Conservation (phyloP, 2,329 filamentous ascomycete genomes). For the Colletotrichum tropicale region DNA sequence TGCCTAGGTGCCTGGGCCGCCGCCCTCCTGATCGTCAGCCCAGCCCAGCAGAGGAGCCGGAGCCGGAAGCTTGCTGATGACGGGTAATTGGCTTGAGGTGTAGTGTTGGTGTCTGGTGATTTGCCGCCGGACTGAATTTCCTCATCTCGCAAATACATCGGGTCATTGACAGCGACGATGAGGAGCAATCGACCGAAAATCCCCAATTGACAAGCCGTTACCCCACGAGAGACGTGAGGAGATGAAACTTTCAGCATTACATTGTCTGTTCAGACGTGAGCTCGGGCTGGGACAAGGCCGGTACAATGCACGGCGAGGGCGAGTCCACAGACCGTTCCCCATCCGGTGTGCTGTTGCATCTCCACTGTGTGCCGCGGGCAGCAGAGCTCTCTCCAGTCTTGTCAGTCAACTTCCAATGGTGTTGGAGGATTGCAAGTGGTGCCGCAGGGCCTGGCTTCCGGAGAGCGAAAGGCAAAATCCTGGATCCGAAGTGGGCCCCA, state of each 20-base stretch:
- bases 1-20: neutral
- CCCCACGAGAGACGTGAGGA: neutral
- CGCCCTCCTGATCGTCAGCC: neutral
- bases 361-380: neutral
- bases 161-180: neutral
- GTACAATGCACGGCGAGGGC: neutral
- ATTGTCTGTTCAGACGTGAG: slow-evolving; percentile 8
- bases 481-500: slow-evolving; percentile 9
- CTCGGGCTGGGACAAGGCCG: slow-evolving; percentile 1
- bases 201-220: neutral
- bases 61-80: neutral
- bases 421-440: neutral
- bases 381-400: neutral
- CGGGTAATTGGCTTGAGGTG: neutral
- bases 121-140: neutral
- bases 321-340: neutral
- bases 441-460: slow-evolving; percentile 7
- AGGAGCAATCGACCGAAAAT: neutral
- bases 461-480: slow-evolving; percentile 2
- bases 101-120: neutral
- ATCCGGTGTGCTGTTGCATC: neutral
- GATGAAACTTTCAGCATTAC: neutral
- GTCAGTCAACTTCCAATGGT: neutral
- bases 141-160: neutral
- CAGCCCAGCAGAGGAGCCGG: neutral